Evolutionary conservation across 78 protist species (phyloP).

Genomic region (Polysphondylium violaceum): DNA sequence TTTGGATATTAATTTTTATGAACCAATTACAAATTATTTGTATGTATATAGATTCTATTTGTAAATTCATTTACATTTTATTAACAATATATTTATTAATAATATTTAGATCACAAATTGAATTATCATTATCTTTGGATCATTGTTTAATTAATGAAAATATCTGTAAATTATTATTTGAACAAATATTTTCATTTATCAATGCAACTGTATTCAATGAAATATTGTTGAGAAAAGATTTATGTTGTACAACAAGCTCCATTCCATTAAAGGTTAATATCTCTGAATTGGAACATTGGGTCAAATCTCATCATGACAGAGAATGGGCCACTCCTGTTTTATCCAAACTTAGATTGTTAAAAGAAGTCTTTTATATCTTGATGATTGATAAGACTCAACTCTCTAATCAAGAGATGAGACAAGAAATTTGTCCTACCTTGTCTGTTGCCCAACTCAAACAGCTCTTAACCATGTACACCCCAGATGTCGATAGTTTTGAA

Average conservation of each 20-base stretch:
- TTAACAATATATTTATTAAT: neutral
- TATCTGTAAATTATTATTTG: slow-evolving; percentile 25
- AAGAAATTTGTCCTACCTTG: slow-evolving; percentile 61
- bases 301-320: slow-evolving; percentile 46
- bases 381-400: slow-evolving; percentile 75
- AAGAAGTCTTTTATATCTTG: slow-evolving; percentile 59
- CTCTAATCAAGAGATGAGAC: slow-evolving; percentile 7
- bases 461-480: slow-evolving; percentile 53
- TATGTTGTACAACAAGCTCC: slow-evolving; percentile 62
- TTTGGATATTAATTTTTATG: slow-evolving; percentile 34
- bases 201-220: slow-evolving; percentile 70
- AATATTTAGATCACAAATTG: slow-evolving; percentile 27
- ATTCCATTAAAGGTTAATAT: slow-evolving; percentile 72
- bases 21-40: slow-evolving; percentile 55
- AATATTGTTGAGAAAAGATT: slow-evolving; percentile 53
- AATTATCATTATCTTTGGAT: slow-evolving; percentile 33
- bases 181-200: slow-evolving; percentile 52
- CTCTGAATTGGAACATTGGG: slow-evolving; percentile 72
- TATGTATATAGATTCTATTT: slow-evolving; percentile 8
- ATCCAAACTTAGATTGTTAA: slow-evolving; percentile 5
- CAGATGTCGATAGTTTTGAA: slow-evolving; percentile 69
- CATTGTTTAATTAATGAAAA: slow-evolving; percentile 3
- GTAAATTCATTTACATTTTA: neutral
- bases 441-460: slow-evolving; percentile 65
- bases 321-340: slow-evolving; percentile 11